Evolutionary conservation across 306 rosid genomes (phyloP).

Genomic region (Elaeagnus macrophylla): DNA sequence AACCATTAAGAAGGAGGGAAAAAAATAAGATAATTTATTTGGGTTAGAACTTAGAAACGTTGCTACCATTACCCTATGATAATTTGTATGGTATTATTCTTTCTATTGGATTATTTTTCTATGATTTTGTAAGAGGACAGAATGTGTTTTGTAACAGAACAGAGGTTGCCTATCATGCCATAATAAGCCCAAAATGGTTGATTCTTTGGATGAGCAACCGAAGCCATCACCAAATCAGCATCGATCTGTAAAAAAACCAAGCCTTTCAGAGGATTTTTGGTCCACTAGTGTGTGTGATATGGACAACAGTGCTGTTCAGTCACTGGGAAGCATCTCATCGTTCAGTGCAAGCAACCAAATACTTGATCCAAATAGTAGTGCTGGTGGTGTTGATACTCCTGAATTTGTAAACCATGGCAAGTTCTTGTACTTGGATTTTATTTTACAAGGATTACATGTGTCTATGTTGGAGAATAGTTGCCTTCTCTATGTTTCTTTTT

Average conservation of each 20-base stretch:
- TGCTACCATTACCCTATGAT: constrained; percentile 6
- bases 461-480: constrained; percentile 1
- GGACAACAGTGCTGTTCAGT: constrained; percentile 86
- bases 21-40: too few species aligned
- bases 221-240: constrained; percentile 24
- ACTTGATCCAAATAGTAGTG: constrained; percentile 42
- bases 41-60: too few species aligned
- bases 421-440: constrained; percentile 13
- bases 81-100: neutral
- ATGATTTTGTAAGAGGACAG: constrained; percentile 46
- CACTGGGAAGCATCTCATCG: constrained; percentile 86
- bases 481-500: neutral
- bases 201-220: constrained; percentile 33
- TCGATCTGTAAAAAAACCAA: constrained; percentile 34
- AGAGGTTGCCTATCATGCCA: constrained; percentile 93
- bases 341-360: constrained; percentile 60
- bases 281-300: constrained; percentile 83
- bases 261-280: constrained; percentile 77
- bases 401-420: constrained; percentile 48
- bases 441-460: constrained; percentile 3
- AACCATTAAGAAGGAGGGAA: too few species aligned
- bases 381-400: constrained; percentile 27
- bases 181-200: constrained; percentile 34
- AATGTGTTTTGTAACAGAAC: constrained; percentile 88
- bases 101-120: constrained; percentile 10